These are phyloP conservation scores for Silene conica DNA, from an alignment of 148 eudicot species.

Conservation along the genomic window DNA sequence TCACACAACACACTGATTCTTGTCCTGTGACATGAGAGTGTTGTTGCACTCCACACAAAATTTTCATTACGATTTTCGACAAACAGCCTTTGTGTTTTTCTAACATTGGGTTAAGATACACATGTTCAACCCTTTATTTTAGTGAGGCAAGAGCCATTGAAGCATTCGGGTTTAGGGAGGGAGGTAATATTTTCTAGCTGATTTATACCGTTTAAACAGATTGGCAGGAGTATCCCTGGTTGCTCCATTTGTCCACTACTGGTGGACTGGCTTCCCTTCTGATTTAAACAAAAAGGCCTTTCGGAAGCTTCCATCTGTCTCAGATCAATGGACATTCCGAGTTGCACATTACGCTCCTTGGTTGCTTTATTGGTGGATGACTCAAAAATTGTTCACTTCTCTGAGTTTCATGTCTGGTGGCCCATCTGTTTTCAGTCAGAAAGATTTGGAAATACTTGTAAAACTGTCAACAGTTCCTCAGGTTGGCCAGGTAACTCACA, in stretches of 20 bases:
- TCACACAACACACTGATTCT: no score
- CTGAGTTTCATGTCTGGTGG: slow-evolving; percentile 32
- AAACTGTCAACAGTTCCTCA: slow-evolving; percentile 31
- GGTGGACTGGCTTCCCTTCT: slow-evolving; percentile 69
- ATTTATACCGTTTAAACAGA: slow-evolving; percentile 31
- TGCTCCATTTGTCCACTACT: slow-evolving; percentile 59
- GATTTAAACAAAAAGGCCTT: slow-evolving; percentile 36
- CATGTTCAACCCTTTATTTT: no score
- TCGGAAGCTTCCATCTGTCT: slow-evolving; percentile 26
- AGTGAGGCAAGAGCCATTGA: no score
- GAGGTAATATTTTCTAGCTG: not conserved
- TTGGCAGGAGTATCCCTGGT: slow-evolving; percentile 68
- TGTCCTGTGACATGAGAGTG: no score
- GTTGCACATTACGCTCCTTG: slow-evolving; percentile 69
- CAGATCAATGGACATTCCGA: slow-evolving; percentile 51
- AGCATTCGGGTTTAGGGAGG: no score
- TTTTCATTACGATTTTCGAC: no score
- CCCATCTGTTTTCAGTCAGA: slow-evolving; percentile 26
- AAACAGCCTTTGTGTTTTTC: no score
- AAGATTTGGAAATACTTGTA: slow-evolving; percentile 50
- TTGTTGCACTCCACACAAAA: no score
- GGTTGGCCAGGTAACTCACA: slow-evolving; percentile 40
- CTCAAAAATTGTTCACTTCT: slow-evolving; percentile 64
- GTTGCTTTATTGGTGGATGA: slow-evolving; percentile 69
- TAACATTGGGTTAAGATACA: no score